Base-by-base conservation (phyloP, 164 flowering plant species). In the Vitis rotundifolia region DNA sequence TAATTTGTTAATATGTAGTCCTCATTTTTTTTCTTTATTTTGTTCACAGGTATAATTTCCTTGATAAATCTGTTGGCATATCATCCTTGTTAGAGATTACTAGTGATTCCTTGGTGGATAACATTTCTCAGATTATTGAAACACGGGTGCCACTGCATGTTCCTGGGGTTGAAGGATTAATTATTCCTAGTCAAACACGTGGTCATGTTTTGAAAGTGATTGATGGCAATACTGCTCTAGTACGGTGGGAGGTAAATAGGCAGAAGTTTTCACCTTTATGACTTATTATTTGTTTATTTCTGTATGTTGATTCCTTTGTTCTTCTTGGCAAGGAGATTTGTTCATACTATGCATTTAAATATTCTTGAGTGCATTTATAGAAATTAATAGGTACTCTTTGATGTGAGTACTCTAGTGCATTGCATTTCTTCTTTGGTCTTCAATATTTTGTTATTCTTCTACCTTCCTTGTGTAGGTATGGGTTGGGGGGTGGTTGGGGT, bases 231-330 rank as follows among this genome's bases (percentile, higher is more conserved):
- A 80, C 76, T 76, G 95, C 87, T 73, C 86, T 95, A 67, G 91
- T 95, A 47, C 95, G 90, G 19, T 95, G 99, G 99, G 93, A 94
- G 97, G 99, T 94, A 88, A 65, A 47, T 58, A 18, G 12, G 28
- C 16, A 26, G 8, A 28, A 8, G 5, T 44, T 66, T 60, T 8
- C 5, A 31, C 18, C 7, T 15, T 54, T 22, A 49, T 63, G 15
- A 49, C 8, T 8, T 50, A n/a, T 49, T 13, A 57, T 71, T 54
- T 65, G n/a, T 16, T 22, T 52, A 28, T 18, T 50, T 64, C 11
- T 15, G 59, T 49, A 12, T 68, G 19, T 61, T n/a, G 44, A 3
- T 51, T 61, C 49, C 16, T 49, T 68, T 2, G 26, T 10, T 58
- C 51, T 9, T 57, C 16, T 68, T 59, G 64, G 6, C n/a, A 2